Evolutionary conservation across 192 early-diverging fungal species (phyloP).

Genomic region (Backusella westeae): DNA sequence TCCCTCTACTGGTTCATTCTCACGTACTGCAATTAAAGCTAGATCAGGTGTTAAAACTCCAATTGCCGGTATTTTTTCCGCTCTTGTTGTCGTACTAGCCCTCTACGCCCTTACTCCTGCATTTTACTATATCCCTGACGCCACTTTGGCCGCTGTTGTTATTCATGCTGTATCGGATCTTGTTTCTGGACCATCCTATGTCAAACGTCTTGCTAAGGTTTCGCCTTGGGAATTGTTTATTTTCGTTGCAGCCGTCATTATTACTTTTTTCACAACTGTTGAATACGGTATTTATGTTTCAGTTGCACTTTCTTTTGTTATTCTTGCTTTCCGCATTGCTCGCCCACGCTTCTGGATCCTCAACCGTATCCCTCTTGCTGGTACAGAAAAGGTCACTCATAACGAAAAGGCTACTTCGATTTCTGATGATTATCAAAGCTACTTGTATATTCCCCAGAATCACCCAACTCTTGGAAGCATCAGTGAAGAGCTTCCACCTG

Average conservation of each 20-base stretch:
- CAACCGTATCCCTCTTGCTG: slow-evolving; percentile 33
- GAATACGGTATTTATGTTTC: slow-evolving; percentile 77
- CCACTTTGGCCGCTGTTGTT: slow-evolving; percentile 83
- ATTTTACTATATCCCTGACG: slow-evolving; percentile 87
- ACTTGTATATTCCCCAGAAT: slow-evolving; percentile 27
- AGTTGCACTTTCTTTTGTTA: slow-evolving; percentile 64
- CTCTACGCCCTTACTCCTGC: slow-evolving; percentile 80
- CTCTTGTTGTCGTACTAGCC: slow-evolving; percentile 75
- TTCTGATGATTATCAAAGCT: slow-evolving; percentile 13
- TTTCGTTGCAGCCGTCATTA: slow-evolving; percentile 48
- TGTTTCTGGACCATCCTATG: slow-evolving; percentile 57
- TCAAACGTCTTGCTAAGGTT: slow-evolving; percentile 58
- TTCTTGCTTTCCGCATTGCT: slow-evolving; percentile 80
- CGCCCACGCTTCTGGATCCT: slow-evolving; percentile 61
- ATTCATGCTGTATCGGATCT: slow-evolving; percentile 85
- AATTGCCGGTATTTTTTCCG: slow-evolving; percentile 82
- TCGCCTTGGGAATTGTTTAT: slow-evolving; percentile 51
- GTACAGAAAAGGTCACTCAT: not conserved
- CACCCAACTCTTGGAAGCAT: slow-evolving; percentile 31
- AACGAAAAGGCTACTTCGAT: not conserved
- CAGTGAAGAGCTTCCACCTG: slow-evolving; percentile 42
- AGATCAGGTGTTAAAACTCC: slow-evolving; percentile 86
- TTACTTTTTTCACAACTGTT: slow-evolving; percentile 62
- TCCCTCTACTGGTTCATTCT: slow-evolving; percentile 95
- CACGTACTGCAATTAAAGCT: slow-evolving; percentile 90